Conservation (phyloP, 2,329 filamentous ascomycete species). For the Catunica adiposa region DNA sequence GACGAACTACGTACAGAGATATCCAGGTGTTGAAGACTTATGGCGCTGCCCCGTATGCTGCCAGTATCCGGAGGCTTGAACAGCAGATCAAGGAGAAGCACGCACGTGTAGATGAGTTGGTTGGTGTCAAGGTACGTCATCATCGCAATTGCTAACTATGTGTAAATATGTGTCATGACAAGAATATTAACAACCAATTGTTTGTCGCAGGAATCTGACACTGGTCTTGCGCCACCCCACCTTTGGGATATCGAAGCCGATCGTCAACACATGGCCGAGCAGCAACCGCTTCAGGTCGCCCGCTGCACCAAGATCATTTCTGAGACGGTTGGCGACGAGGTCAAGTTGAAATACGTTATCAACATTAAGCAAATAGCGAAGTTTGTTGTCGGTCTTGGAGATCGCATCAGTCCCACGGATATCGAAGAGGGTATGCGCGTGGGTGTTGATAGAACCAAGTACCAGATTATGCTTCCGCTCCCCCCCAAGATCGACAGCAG, state of each 20-base stretch:
- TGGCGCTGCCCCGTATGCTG: slow-evolving; percentile 87
- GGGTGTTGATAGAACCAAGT: slow-evolving; percentile 96
- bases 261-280: slow-evolving; percentile 94
- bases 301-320: slow-evolving; percentile 98
- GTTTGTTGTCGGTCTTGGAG: slow-evolving; percentile 94
- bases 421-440: slow-evolving; percentile 99
- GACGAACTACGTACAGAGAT: slow-evolving; percentile 45
- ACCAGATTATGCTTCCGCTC: slow-evolving; percentile 90
- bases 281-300: slow-evolving; percentile 93
- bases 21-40: slow-evolving; percentile 99
- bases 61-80: slow-evolving; percentile 88
- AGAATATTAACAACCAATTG: background rate
- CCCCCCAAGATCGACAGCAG: slow-evolving; percentile 98
- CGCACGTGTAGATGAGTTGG: slow-evolving; percentile 96
- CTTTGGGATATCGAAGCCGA: slow-evolving; percentile 98
- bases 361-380: slow-evolving; percentile 99
- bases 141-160: background rate
- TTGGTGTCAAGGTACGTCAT: slow-evolving; percentile 54
- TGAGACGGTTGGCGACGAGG: slow-evolving; percentile 76
- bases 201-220: slow-evolving; percentile 73
- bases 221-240: slow-evolving; percentile 91
- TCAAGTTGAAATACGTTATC: slow-evolving; percentile 99
- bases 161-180: background rate
- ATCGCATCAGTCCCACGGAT: slow-evolving; percentile 92
- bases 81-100: slow-evolving; percentile 99